A percentile compares a stretch with the other conserved stretches of the same genome.
phyloP scores from a whole-genome alignment of 345 rosid species.

The Eucalyptus melliodora region DNA sequence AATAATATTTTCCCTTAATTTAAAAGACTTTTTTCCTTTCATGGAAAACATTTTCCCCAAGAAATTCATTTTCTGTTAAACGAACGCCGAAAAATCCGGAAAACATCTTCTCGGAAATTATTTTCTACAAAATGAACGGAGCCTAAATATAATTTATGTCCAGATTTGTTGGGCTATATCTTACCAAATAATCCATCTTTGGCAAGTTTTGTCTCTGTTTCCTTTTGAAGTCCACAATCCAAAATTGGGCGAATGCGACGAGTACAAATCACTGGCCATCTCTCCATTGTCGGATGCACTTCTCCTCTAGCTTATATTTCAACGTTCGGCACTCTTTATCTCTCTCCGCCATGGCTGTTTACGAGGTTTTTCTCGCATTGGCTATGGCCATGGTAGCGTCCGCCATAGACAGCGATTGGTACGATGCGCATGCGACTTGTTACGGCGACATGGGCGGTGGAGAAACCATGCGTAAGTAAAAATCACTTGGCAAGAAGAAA shows the following conservation, averaged over 20 bases:
- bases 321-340: background rate
- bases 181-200: background rate
- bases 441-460: background rate
- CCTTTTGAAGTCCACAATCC: background rate
- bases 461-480: slow-evolving; percentile 1
- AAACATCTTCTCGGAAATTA: accelerated
- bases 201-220: background rate
- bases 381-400: background rate
- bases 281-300: background rate
- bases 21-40: no score
- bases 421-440: background rate
- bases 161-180: background rate
- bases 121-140: accelerated
- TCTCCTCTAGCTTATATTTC: background rate
- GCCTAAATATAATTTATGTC: background rate
- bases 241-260: background rate
- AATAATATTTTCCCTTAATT: no score
- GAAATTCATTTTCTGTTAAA: no score
- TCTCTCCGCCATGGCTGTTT: background rate
- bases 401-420: background rate
- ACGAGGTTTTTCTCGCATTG: background rate
- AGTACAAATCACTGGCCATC: background rate
- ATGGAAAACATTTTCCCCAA: no score
- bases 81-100: accelerated
- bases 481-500: background rate